Conservation (phyloP, 2,329 filamentous ascomycete species). For the Metarhizium robertsii region DNA sequence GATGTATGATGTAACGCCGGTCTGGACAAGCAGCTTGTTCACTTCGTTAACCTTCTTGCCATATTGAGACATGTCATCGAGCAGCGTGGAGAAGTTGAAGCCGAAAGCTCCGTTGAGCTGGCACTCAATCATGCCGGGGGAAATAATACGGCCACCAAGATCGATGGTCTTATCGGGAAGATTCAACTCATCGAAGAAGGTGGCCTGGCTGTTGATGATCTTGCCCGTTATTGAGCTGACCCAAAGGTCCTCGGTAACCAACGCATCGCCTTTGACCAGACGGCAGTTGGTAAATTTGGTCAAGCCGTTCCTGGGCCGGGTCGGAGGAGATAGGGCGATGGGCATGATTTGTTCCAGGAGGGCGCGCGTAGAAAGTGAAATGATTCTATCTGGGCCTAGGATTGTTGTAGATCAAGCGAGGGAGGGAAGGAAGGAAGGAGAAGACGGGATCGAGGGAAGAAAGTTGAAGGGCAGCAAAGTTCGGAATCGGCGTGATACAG, state of each 20-base stretch:
- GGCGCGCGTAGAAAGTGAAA: neutral
- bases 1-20: constrained; percentile 80
- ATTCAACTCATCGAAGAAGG: constrained; percentile 58
- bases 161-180: constrained; percentile 69
- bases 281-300: constrained; percentile 88
- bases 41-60: constrained; percentile 61
- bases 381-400: neutral
- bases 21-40: constrained; percentile 63
- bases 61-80: constrained; percentile 60
- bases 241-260: constrained; percentile 79
- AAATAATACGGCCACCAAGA: constrained; percentile 72
- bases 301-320: constrained; percentile 42
- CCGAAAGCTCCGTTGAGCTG: constrained; percentile 90
- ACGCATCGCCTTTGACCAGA: constrained; percentile 55
- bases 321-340: constrained; percentile 30
- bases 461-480: neutral
- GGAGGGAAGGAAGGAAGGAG: no score
- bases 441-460: neutral
- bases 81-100: constrained; percentile 79
- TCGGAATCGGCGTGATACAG: neutral
- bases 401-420: neutral
- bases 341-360: constrained; percentile 30
- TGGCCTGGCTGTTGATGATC: constrained; percentile 61
- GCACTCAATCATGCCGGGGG: constrained; percentile 80
- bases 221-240: constrained; percentile 74